Conservation (phyloP, 2,329 filamentous ascomycete species). For the Sclerotinia subarctica region DNA sequence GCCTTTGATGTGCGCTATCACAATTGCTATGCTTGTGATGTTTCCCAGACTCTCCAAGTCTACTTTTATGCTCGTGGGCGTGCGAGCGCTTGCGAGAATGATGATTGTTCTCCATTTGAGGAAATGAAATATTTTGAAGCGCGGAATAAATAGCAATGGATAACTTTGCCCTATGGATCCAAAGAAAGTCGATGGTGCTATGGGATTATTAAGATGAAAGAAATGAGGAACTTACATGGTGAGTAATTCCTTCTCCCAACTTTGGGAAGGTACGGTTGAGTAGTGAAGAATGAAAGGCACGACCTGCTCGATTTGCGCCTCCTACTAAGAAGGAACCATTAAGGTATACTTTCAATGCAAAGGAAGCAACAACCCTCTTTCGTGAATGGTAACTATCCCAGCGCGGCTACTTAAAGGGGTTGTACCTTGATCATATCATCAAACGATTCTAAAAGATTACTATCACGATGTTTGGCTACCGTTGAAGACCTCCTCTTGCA, state of each 20-base stretch:
- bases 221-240: neutral
- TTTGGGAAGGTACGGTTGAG: neutral
- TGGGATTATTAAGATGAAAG: neutral
- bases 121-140: neutral
- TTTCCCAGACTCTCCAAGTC: neutral
- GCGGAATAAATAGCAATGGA: neutral
- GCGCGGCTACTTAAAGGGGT: neutral
- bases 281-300: neutral
- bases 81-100: slow-evolving; percentile 18
- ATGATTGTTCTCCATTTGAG: slow-evolving; percentile 14
- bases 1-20: neutral
- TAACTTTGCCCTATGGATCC: neutral
- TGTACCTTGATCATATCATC: neutral
- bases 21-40: neutral
- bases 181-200: neutral
- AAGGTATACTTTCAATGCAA: neutral
- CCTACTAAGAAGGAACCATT: neutral
- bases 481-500: neutral
- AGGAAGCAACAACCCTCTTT: neutral
- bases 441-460: neutral
- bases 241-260: neutral
- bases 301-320: neutral
- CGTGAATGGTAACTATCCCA: neutral
- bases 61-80: neutral
- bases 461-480: neutral